phyloP scores from a whole-genome alignment of 2,329 filamentous ascomycete genomes.

The Sclerotinia borealis region DNA sequence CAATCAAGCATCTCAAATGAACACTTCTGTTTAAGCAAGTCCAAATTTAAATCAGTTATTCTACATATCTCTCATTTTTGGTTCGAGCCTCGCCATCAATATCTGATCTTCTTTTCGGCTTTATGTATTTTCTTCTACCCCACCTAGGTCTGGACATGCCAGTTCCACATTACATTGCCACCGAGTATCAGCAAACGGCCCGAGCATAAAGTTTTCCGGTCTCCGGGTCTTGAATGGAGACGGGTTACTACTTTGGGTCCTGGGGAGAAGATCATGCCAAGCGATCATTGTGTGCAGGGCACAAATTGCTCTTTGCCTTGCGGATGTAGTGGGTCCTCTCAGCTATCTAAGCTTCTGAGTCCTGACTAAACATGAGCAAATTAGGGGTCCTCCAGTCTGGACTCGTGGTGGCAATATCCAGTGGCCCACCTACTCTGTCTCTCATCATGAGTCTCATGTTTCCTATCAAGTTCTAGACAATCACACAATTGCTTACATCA shows the following conservation, averaged over 20 bases:
- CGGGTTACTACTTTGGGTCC: neutral
- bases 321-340: neutral
- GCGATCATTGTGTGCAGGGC: neutral
- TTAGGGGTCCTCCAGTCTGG: neutral
- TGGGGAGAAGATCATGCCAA: neutral
- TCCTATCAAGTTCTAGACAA: neutral
- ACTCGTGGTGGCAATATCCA: neutral
- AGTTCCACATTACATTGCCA: conserved; percentile 24
- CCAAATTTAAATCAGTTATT: conserved; percentile 18
- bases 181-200: conserved; percentile 1
- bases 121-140: conserved; percentile 29
- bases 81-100: conserved; percentile 41
- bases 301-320: conserved; percentile 1
- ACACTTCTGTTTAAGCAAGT: conserved; percentile 21
- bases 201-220: conserved; percentile 1
- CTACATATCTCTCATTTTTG: conserved; percentile 32
- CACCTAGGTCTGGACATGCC: conserved; percentile 34
- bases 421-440: neutral
- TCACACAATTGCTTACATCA: neutral
- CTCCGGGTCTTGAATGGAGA: neutral
- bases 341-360: no score
- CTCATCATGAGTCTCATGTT: no score
- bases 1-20: neutral
- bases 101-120: conserved; percentile 46
- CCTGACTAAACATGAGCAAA: neutral